Percentiles rank a stretch among this genome's conserved stretches.
phyloP scores from a whole-genome alignment of 805 yeast genomes.

The Metschnikowia baotianmanensis region DNA sequence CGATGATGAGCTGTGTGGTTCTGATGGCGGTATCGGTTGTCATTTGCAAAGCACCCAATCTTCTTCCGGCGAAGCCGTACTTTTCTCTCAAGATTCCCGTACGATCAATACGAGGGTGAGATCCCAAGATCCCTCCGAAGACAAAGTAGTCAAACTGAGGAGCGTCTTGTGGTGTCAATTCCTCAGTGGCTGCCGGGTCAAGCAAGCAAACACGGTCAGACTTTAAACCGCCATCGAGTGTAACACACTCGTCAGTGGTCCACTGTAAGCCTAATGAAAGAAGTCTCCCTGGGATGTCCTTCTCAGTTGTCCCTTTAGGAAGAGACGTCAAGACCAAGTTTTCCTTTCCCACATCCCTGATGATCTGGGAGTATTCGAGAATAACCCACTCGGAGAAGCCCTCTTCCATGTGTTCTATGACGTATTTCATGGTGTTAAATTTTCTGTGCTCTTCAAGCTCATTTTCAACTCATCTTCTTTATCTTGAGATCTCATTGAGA shows the following conservation, averaged over 20 bases:
- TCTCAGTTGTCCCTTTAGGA: conserved; percentile 57
- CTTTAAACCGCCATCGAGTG: conserved; percentile 45
- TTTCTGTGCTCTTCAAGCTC: background rate
- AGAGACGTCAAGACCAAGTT: conserved; percentile 77
- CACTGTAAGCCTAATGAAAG: conserved; percentile 67
- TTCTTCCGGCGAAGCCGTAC: conserved; percentile 82
- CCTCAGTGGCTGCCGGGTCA: conserved; percentile 82
- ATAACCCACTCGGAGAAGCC: conserved; percentile 97
- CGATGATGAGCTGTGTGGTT: conserved; percentile 80
- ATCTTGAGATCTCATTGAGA: too few species aligned
- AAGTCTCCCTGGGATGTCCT: conserved; percentile 62
- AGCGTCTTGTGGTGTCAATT: conserved; percentile 69
- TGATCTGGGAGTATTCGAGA: conserved; percentile 79
- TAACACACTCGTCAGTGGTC: conserved; percentile 72
- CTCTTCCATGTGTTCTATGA: conserved; percentile 96
- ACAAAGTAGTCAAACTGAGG: conserved; percentile 78
- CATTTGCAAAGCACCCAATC: conserved; percentile 89
- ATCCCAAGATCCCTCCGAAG: conserved; percentile 95
- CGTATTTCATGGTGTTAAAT: conserved; percentile 75
- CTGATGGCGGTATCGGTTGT: conserved; percentile 97
- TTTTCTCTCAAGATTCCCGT: conserved; percentile 81
- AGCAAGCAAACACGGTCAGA: conserved; percentile 68
- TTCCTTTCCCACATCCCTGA: conserved; percentile 75
- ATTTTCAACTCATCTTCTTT: background rate
- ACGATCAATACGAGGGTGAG: conserved; percentile 90